Conservation (phyloP, 441 rosid genomes). For the Syzygium malaccense region DNA sequence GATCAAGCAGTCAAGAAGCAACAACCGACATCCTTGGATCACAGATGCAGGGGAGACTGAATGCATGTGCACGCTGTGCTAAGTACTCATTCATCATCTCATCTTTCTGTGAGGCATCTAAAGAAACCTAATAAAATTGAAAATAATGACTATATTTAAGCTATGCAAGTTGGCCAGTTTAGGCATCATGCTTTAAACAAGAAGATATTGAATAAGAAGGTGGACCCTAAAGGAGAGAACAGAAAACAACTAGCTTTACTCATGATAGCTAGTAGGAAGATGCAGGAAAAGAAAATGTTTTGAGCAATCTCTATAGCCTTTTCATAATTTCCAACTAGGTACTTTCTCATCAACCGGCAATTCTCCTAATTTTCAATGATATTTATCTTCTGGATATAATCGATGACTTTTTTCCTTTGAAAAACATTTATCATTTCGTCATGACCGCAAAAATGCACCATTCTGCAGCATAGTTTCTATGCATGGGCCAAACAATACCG, state of each 20-base stretch:
- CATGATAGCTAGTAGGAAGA: not conserved
- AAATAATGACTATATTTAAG: not conserved
- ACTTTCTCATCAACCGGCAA: not conserved
- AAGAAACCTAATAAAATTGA: not conserved
- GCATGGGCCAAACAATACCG: not conserved
- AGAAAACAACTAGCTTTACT: not conserved
- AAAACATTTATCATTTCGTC: not conserved
- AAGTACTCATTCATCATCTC: not conserved
- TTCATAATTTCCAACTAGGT: not conserved
- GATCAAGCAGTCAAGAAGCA: constrained; percentile 14
- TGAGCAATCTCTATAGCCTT: not conserved
- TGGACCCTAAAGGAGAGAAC: not conserved
- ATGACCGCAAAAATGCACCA: not conserved
- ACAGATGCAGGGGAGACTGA: not conserved
- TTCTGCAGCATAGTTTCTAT: not conserved
- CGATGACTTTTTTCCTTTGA: not conserved
- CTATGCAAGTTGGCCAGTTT: not conserved
- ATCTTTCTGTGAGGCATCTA: not conserved
- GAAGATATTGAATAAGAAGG: not conserved
- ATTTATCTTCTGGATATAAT: not conserved
- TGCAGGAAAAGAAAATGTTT: not conserved
- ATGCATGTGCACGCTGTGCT: not conserved
- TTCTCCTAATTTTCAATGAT: not conserved
- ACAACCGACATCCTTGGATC: not conserved
- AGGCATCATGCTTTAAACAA: not conserved